Evolutionary conservation across 2,329 filamentous ascomycete genomes (phyloP), one percentile per base, ranked within the genome.

Genomic region (Phaeosphaeria sp.): DNA sequence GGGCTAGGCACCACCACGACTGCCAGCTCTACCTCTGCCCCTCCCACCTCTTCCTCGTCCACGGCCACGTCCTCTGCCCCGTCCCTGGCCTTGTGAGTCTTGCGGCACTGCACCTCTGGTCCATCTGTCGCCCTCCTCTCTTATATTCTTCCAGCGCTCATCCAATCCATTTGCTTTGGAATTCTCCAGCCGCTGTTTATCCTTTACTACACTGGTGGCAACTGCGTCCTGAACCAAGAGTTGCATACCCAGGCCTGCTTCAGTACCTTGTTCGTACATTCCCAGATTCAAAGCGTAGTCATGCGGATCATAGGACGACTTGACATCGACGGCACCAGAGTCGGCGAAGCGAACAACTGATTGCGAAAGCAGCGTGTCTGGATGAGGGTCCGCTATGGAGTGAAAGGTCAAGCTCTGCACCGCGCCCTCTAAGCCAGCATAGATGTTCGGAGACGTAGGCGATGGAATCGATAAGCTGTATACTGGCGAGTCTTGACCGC

Each of bases 401-500:
- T 78, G 75, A 59, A 84, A 78, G 2, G 78, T 78, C 3, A 84
- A 66, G 55, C 77, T 74, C 18, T 83, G 65, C 2, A 83, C 71
- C 1, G 68, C 68, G 46, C 79, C 79, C 66, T 83, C 81, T 3
- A 84, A 69, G 2, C 82, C 82, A 3, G 80, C 81, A 55, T 81
- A 84, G 11, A 84, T 55, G 27, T 76, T 77, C 0, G 79, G 77
- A 0, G 81, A 83, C 13, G 63, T 73, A 1, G 77, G 55, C 0
- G 81, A 82, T 0, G 82, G 77, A 0, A 79, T 78, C 0, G 81
- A 81, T 7, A 84, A 73, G 9, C 77, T 78, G 68, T 84, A 84
- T 10, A 84, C 74, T 2, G 80, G 79, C 1, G 79, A 81, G 50
- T 79, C 59, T 43, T 69, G 63, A 1, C 61, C 64, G 1, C 60